Conservation (phyloP, 345 rosid species). For the Kandelia obovata region DNA sequence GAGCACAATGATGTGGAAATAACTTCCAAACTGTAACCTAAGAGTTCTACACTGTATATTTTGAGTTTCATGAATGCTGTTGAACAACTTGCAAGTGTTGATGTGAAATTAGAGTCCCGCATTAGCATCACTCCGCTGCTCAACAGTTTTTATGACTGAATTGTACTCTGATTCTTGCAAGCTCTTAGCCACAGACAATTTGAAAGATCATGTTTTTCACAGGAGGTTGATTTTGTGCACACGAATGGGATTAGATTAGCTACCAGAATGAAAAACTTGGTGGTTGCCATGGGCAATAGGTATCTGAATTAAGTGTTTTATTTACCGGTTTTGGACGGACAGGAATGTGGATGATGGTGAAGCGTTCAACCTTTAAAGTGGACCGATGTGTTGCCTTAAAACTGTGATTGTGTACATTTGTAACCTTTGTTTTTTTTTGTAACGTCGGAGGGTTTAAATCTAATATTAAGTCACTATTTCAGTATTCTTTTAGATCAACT, state of each 20-base stretch:
- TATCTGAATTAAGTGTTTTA: background rate
- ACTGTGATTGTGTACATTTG: too few relatives aligned
- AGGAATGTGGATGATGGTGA: too few relatives aligned
- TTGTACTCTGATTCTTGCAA: too few relatives aligned
- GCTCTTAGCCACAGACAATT: slow-evolving; percentile 7
- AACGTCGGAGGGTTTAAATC: too few relatives aligned
- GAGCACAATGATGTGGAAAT: background rate
- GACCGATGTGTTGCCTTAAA: too few relatives aligned
- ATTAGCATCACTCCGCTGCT: background rate
- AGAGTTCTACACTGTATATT: background rate
- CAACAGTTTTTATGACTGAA: background rate
- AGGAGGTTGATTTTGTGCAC: background rate
- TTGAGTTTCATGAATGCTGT: background rate
- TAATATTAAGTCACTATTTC: too few relatives aligned
- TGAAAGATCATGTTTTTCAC: background rate
- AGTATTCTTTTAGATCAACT: too few relatives aligned
- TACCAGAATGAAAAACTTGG: background rate
- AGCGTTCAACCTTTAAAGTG: too few relatives aligned
- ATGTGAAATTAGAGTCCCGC: background rate
- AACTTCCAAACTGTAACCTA: background rate
- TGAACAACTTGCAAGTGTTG: background rate
- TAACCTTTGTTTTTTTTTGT: too few relatives aligned
- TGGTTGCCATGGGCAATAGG: too few relatives aligned
- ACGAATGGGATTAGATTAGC: background rate
- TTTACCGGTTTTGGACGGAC: background rate